A percentile compares a stretch with the other conserved stretches of the same genome.
Evolutionary conservation across 1,139 yeast genomes (phyloP).

Genomic region (Saccharomyces hybrid): DNA sequence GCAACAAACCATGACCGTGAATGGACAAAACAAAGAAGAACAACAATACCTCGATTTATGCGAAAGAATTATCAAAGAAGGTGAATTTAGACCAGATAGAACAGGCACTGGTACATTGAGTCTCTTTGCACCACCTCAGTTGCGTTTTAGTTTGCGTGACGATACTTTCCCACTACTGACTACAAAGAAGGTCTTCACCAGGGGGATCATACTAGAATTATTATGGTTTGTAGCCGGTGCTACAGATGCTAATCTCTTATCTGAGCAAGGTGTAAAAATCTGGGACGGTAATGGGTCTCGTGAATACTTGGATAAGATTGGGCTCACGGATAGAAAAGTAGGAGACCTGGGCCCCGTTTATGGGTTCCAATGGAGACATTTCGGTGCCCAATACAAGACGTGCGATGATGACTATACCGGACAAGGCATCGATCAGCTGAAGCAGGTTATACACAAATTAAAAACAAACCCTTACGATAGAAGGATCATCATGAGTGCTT

Average conservation of each 20-base stretch:
- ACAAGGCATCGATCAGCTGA: slow-evolving; percentile 84
- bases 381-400: slow-evolving; percentile 84
- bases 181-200: slow-evolving; percentile 84
- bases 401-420: slow-evolving; percentile 84
- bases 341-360: slow-evolving; percentile 98
- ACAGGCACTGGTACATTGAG: slow-evolving; percentile 95
- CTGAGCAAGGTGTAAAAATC: slow-evolving; percentile 80
- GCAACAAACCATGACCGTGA: slow-evolving; percentile 3
- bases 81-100: slow-evolving; percentile 88
- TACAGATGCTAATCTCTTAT: slow-evolving; percentile 74
- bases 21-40: slow-evolving; percentile 50
- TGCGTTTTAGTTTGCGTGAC: slow-evolving; percentile 68
- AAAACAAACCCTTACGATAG: slow-evolving; percentile 90
- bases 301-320: slow-evolving; percentile 77
- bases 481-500: slow-evolving; percentile 88
- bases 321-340: slow-evolving; percentile 70
- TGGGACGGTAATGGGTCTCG: slow-evolving; percentile 99
- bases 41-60: slow-evolving; percentile 83
- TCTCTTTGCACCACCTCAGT: slow-evolving; percentile 91
- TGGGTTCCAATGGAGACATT: slow-evolving; percentile 99
- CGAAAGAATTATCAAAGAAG: slow-evolving; percentile 63
- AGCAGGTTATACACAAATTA: slow-evolving; percentile 68
- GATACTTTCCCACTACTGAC: slow-evolving; percentile 81
- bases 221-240: slow-evolving; percentile 89
- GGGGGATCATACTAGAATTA: slow-evolving; percentile 81